Conservation (phyloP, 2,329 filamentous ascomycete genomes). For the Aureobasidium subglaciale region DNA sequence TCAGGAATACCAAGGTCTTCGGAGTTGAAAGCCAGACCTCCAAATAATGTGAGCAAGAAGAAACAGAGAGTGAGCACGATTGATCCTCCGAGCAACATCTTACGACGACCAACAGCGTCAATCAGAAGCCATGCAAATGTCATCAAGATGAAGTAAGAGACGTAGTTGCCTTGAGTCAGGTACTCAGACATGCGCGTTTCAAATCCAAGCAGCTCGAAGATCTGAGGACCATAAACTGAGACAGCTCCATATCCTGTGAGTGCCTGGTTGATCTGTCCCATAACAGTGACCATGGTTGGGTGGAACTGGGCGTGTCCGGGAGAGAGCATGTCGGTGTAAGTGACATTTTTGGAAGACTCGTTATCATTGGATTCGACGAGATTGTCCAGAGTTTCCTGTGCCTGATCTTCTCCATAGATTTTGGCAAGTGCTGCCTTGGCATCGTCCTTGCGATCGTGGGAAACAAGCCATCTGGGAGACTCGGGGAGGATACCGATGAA, state of each 20-base stretch:
- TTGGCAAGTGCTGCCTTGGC: conserved; percentile 42
- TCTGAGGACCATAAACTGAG: conserved; percentile 56
- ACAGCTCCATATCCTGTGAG: conserved; percentile 54
- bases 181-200: conserved; percentile 45
- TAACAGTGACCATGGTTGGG: conserved; percentile 53
- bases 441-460: conserved; percentile 43
- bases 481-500: conserved; percentile 50
- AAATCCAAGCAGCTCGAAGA: conserved; percentile 56
- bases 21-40: conserved; percentile 40
- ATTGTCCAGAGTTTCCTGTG: conserved; percentile 43
- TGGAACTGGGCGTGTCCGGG: conserved; percentile 52
- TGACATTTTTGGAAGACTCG: conserved; percentile 40
- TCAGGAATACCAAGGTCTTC: conserved; percentile 33
- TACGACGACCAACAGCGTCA: conserved; percentile 48
- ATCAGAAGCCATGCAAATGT: conserved; percentile 55
- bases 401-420: conserved; percentile 46
- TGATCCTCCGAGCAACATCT: conserved; percentile 48
- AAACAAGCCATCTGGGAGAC: conserved; percentile 52
- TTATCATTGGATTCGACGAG: conserved; percentile 45
- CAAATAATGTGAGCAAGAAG: conserved; percentile 45
- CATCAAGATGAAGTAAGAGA: conserved; percentile 56
- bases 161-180: conserved; percentile 54
- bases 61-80: conserved; percentile 43
- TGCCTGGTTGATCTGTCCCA: conserved; percentile 57
- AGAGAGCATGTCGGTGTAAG: conserved; percentile 52